phyloP scores from a whole-genome alignment of 2,329 filamentous ascomycete species.

The Verticillium albo-atrum region DNA sequence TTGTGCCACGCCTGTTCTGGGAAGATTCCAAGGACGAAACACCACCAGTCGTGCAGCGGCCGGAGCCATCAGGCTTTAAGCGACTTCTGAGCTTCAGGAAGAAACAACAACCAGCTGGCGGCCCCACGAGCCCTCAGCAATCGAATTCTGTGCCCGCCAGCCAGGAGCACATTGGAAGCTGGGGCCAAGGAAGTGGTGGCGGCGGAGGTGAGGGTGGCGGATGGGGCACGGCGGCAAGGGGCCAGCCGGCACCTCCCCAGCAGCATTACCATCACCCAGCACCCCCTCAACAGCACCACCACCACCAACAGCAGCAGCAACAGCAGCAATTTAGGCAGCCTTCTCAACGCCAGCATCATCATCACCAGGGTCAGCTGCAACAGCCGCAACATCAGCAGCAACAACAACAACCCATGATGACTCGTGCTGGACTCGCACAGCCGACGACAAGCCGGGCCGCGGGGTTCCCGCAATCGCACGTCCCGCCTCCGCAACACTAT shows the following conservation, averaged over 20 bases:
- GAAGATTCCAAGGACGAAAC: conserved; percentile 26
- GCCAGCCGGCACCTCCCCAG: neutral
- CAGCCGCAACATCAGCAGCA: neutral
- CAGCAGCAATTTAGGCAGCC: neutral
- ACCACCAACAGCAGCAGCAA: too few relatives aligned
- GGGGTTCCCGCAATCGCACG: neutral
- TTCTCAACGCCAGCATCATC: neutral
- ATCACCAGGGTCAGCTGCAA: neutral
- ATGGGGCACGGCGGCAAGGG: neutral
- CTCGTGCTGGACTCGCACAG: neutral
- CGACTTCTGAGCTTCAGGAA: conserved; percentile 40
- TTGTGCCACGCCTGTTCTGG: conserved; percentile 74
- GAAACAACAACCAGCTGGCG: conserved; percentile 17
- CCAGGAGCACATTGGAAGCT: neutral
- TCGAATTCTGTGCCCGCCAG: neutral
- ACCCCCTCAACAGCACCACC: too few relatives aligned
- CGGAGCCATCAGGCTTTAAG: conserved; percentile 34
- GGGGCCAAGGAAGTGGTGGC: neutral
- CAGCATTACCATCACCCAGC: neutral
- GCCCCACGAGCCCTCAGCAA: neutral
- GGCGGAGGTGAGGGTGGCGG: neutral
- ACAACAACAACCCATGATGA: neutral
- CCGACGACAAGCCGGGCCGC: neutral
- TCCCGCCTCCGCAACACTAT: neutral
- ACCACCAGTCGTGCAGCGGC: conserved; percentile 7